Conservation (phyloP, 805 yeast species). For the Saccharomyces mikatae region DNA sequence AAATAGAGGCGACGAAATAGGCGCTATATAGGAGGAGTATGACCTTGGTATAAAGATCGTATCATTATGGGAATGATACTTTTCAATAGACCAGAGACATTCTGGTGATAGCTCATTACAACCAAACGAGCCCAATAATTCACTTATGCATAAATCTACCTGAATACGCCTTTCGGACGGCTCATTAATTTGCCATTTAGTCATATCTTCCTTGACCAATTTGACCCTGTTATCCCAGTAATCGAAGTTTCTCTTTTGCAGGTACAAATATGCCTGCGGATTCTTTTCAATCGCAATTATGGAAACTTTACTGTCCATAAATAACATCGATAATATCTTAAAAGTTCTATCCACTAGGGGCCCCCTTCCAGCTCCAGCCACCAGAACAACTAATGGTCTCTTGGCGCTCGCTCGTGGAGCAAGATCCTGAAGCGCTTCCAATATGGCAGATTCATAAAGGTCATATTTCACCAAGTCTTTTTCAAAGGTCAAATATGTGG, state of each 20-base stretch:
- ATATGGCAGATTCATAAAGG: constrained; percentile 58
- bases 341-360: constrained; percentile 56
- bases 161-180: constrained; percentile 23
- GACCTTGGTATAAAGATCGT: constrained; percentile 58
- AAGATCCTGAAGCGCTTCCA: constrained; percentile 40
- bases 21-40: constrained; percentile 55
- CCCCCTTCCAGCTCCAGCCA: constrained; percentile 88
- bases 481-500: constrained; percentile 64
- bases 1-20: constrained; percentile 53
- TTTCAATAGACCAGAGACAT: constrained; percentile 44
- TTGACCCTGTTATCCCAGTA: constrained; percentile 48
- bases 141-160: constrained; percentile 63
- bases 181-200: constrained; percentile 35
- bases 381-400: constrained; percentile 36
- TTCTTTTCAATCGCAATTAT: constrained; percentile 68
- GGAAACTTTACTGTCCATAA: constrained; percentile 16
- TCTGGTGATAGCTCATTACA: constrained; percentile 90
- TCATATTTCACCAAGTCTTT: constrained; percentile 61
- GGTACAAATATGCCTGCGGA: constrained; percentile 44
- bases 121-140: constrained; percentile 83
- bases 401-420: constrained; percentile 10
- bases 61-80: constrained; percentile 30
- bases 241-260: constrained; percentile 41
- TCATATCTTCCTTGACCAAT: constrained; percentile 51
- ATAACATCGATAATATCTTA: constrained; percentile 33